Conservation (phyloP, 108 stramenopile genomes). For the Discostella stelligeroides region DNA sequence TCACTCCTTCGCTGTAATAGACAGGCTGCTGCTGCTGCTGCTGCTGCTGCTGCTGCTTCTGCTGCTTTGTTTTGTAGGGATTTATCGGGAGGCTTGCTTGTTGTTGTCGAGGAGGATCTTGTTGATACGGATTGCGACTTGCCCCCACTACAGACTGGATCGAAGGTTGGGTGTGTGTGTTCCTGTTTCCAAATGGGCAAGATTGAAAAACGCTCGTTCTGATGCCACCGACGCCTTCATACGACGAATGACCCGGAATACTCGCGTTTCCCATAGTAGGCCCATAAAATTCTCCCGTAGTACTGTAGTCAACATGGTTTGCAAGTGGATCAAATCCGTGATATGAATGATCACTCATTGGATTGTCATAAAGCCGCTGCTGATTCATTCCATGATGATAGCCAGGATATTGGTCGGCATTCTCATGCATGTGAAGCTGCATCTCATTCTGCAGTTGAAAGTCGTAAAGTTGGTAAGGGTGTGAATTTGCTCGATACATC, state of each 20-base stretch:
- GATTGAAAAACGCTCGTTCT: neutral
- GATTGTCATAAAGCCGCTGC: neutral
- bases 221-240: neutral
- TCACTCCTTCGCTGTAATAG: too few relatives aligned
- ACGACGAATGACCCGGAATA: neutral
- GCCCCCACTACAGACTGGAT: neutral
- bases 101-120: neutral
- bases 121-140: neutral
- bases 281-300: neutral
- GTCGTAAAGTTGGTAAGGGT: neutral
- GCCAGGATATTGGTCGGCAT: neutral
- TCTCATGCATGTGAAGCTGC: neutral
- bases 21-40: too few relatives aligned
- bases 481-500: neutral
- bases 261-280: neutral
- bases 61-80: slow-evolving; percentile 5
- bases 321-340: slow-evolving; percentile 18
- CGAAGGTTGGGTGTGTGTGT: neutral
- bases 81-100: neutral
- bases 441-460: slow-evolving; percentile 3
- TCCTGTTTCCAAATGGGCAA: neutral
- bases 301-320: too few relatives aligned
- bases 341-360: neutral
- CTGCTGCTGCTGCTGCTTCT: slow-evolving; percentile 14
- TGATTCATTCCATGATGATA: neutral